Evolutionary conservation across 768 basidiomycete genomes (phyloP).

Genomic region (Candolleomyces eurysporus): DNA sequence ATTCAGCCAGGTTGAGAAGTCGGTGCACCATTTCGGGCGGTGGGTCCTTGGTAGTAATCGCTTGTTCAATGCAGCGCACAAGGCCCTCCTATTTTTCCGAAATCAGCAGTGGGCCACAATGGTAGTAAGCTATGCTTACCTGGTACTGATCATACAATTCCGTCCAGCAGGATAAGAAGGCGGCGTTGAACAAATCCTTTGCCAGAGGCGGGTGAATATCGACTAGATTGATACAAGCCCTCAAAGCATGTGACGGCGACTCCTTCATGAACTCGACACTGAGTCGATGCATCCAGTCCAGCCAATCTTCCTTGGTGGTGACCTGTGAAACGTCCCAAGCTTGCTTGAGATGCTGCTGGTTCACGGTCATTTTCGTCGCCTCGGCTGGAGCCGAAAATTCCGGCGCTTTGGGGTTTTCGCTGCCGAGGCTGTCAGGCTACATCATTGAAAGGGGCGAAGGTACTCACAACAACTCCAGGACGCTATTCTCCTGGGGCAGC

Average conservation of each 20-base stretch:
- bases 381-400: slow-evolving; percentile 86
- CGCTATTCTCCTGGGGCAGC: slow-evolving; percentile 79
- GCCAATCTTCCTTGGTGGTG: slow-evolving; percentile 84
- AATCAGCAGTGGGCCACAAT: not conserved
- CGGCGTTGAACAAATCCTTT: slow-evolving; percentile 95
- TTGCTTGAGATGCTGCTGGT: slow-evolving; percentile 95
- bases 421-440: slow-evolving; percentile 22
- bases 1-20: slow-evolving; percentile 91
- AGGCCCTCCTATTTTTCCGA: slow-evolving; percentile 74
- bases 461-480: slow-evolving; percentile 64
- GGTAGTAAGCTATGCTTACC: slow-evolving; percentile 41
- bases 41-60: slow-evolving; percentile 73
- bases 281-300: slow-evolving; percentile 91
- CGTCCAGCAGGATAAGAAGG: slow-evolving; percentile 96
- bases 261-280: slow-evolving; percentile 97
- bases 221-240: slow-evolving; percentile 92
- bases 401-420: slow-evolving; percentile 58
- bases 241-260: slow-evolving; percentile 95
- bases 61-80: slow-evolving; percentile 83
- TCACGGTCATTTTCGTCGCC: slow-evolving; percentile 85
- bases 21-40: slow-evolving; percentile 90
- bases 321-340: slow-evolving; percentile 90
- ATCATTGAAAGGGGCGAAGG: not conserved
- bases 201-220: slow-evolving; percentile 90
- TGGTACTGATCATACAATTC: slow-evolving; percentile 97